Base-by-base conservation (phyloP, 805 yeast species). In the Yarrowia sp. region DNA sequence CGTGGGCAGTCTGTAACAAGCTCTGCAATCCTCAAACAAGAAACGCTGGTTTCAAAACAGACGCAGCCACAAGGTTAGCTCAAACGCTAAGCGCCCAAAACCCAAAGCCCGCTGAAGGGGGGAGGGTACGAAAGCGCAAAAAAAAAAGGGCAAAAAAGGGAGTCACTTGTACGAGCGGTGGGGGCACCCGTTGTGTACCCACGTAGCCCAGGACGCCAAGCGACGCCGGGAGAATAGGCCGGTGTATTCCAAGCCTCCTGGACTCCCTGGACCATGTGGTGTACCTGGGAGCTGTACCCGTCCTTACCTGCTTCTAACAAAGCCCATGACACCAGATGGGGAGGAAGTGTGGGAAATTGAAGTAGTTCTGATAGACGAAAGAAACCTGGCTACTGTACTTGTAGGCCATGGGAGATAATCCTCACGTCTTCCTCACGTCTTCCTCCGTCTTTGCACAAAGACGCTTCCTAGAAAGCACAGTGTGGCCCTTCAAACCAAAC, bases 21-120 rank as follows among this genome's bases (percentile, higher is more conserved):
- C 63, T 59, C 65, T 59, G 65, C 52, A 59, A 42, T 43, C 42
- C 65, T 59, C 65, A 43, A 59, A 59, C 65, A 59, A 59, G 52
- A 32, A 59, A 16, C 26, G 65, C 65, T 45, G 42, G 65, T 59
- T 59, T 59, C 65, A 59, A 59, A 59, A 43, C 50, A 42, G 38
- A 41, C 36, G 46, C 63, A 41, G 50, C 49, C 46, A 16, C 45
- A 58, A 58, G 50, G 64, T 59, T 59, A 59, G 63, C 63, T 41
- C 63, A n/a, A 56, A 41, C 38, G 63, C 63, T 26, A 56, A 56
- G 63, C 36, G 63, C 63, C 52, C 48, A 55, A 40, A 56, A 56
- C 46, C 32, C 59, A 12, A 40, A 19, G 32, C 12, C 16, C 15
- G 16, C 40, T 10, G 3, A 2, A 22, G 35, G 43, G 36, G 53